phyloP scores from a whole-genome alignment of 75 land plant species.

The Pinus taeda region DNA sequence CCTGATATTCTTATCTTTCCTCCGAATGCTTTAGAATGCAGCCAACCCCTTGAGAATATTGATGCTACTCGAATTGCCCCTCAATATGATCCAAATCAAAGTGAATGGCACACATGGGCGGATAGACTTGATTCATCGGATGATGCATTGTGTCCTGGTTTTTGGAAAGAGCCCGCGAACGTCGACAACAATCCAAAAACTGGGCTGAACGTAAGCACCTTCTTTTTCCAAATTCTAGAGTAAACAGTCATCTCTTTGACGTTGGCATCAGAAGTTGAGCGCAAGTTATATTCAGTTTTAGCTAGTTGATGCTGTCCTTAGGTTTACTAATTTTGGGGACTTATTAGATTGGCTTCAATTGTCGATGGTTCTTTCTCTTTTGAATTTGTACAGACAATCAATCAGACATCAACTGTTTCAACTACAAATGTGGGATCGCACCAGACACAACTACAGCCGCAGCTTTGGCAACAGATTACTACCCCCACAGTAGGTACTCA shows the following conservation, averaged over 20 bases:
- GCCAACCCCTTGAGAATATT: conserved; percentile 18
- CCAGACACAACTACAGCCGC: conserved; percentile 10
- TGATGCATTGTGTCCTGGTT: conserved; percentile 20
- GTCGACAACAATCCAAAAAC: conserved; percentile 20
- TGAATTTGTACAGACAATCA: neutral
- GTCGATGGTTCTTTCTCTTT: neutral
- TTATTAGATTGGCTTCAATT: neutral
- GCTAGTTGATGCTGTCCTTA: neutral
- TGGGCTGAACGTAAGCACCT: conserved; percentile 40
- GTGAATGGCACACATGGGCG: conserved; percentile 35
- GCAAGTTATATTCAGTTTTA: neutral
- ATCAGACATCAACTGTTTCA: neutral
- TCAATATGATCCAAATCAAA: conserved; percentile 23
- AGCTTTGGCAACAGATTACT: neutral
- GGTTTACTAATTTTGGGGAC: neutral
- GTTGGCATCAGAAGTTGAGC: neutral
- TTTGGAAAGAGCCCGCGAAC: conserved; percentile 30
- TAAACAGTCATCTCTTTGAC: neutral
- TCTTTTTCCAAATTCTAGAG: neutral
- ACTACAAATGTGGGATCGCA: conserved; percentile 8
- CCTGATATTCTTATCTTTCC: conserved; percentile 29
- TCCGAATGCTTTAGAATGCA: conserved; percentile 4
- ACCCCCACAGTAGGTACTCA: neutral
- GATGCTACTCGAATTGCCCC: conserved; percentile 13
- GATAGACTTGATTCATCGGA: conserved; percentile 27